phyloP scores from a whole-genome alignment of 441 rosid species.

The Mallotus japonicus region DNA sequence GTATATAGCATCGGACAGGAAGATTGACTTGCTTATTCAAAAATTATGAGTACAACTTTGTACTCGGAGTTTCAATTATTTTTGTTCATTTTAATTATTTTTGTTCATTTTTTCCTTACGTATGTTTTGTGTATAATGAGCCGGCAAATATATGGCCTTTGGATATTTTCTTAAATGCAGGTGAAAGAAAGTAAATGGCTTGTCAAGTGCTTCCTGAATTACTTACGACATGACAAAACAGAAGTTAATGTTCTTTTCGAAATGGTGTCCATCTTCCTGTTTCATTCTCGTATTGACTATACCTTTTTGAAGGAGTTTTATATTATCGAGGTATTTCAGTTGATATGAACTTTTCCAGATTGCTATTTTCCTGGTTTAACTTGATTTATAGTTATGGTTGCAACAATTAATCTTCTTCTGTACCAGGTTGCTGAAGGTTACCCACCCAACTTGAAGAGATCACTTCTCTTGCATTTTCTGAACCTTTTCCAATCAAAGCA shows the following conservation, averaged over 20 bases:
- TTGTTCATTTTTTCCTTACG: slow-evolving; percentile 1
- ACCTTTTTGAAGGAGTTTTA: slow-evolving; percentile 95
- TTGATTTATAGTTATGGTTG: neutral
- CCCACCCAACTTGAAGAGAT: slow-evolving; percentile 73
- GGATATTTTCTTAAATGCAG: slow-evolving; percentile 44
- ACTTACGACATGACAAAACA: slow-evolving; percentile 73
- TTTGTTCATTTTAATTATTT: neutral
- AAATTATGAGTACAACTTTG: neutral
- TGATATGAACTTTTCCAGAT: slow-evolving; percentile 10
- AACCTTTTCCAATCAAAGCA: slow-evolving; percentile 89
- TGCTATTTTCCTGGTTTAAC: neutral
- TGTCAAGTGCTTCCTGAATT: slow-evolving; percentile 94
- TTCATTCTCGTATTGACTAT: slow-evolving; percentile 89
- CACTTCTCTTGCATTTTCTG: slow-evolving; percentile 79
- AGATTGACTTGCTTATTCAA: neutral
- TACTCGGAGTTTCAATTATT: neutral
- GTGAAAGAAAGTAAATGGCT: slow-evolving; percentile 99
- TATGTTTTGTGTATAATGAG: neutral
- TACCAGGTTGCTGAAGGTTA: slow-evolving; percentile 95
- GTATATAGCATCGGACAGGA: too few species aligned
- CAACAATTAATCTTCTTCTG: slow-evolving; percentile 17
- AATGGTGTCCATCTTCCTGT: slow-evolving; percentile 86
- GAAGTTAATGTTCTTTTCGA: slow-evolving; percentile 92
- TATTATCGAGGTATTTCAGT: slow-evolving; percentile 77
- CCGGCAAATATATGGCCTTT: slow-evolving; percentile 7